Evolutionary conservation across 2,329 filamentous ascomycete species (phyloP).

Genomic region (Pseudogymnoascus sp.): DNA sequence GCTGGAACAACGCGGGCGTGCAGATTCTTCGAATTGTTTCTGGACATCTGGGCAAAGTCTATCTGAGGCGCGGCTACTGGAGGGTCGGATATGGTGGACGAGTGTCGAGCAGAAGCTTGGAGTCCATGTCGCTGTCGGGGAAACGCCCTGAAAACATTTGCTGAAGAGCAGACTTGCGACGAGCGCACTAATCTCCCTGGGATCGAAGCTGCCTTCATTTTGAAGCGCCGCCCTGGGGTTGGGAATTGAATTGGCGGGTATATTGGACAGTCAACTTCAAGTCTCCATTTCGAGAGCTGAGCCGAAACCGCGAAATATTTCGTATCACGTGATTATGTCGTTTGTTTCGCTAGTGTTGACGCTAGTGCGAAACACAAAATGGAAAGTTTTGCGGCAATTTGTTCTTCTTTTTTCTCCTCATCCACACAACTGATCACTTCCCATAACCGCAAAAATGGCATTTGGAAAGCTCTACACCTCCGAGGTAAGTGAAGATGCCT

Average conservation of each 20-base stretch:
- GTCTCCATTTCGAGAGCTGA: background rate
- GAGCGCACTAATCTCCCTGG: slow-evolving; percentile 22
- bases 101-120: slow-evolving; percentile 20
- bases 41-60: slow-evolving; percentile 32
- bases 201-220: slow-evolving; percentile 30
- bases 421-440: slow-evolving; percentile 12
- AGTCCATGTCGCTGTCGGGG: slow-evolving; percentile 11
- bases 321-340: background rate
- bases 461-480: slow-evolving; percentile 97
- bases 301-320: slow-evolving; percentile 12
- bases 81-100: slow-evolving; percentile 28
- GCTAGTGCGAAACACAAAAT: slow-evolving; percentile 8
- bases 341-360: slow-evolving; percentile 3
- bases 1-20: slow-evolving; percentile 69
- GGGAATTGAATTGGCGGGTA: slow-evolving; percentile 11
- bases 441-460: slow-evolving; percentile 57
- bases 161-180: slow-evolving; percentile 7
- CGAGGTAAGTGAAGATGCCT: slow-evolving; percentile 49
- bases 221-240: slow-evolving; percentile 17
- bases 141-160: background rate
- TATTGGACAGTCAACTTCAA: background rate
- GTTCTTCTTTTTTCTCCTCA: slow-evolving; percentile 9
- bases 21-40: slow-evolving; percentile 32
- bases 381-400: slow-evolving; percentile 10
- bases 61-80: slow-evolving; percentile 40